phyloP scores from a whole-genome alignment of 2,329 filamentous ascomycete genomes.

The Paecilomyces formosus region DNA sequence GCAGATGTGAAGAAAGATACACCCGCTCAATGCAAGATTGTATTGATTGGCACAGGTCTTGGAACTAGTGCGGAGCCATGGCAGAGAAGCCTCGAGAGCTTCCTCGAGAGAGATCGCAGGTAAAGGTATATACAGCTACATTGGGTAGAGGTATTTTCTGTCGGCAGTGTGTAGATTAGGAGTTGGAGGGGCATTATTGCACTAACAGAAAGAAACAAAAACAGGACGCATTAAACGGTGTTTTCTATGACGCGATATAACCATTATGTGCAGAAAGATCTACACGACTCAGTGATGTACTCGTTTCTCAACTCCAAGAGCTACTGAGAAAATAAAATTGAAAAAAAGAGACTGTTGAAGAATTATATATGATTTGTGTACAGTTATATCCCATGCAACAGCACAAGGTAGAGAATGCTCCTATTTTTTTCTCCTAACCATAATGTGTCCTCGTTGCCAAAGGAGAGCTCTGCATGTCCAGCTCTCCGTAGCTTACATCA shows the following conservation, averaged over 20 bases:
- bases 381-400: background rate
- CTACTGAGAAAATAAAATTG: no score
- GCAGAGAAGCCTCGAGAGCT: slow-evolving; percentile 27
- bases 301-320: background rate
- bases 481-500: slow-evolving; percentile 2
- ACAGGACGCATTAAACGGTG: background rate
- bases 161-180: background rate
- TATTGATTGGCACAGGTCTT: slow-evolving; percentile 40
- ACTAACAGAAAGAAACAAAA: background rate
- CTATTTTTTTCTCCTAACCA: background rate
- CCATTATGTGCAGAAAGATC: background rate
- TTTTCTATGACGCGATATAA: background rate
- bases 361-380: background rate
- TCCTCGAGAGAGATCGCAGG: slow-evolving; percentile 8
- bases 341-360: no score
- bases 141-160: background rate
- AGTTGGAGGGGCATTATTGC: background rate
- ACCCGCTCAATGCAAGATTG: slow-evolving; percentile 33
- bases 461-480: slow-evolving; percentile 6
- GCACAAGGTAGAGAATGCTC: background rate
- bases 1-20: slow-evolving; percentile 17
- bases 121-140: background rate
- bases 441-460: slow-evolving; percentile 1
- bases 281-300: background rate
- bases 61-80: slow-evolving; percentile 23